Percentiles rank a stretch among this genome's conserved stretches.
These are phyloP conservation scores for Rehmannia glutinosa DNA, from an alignment of 257 asterid species.

Conservation along the genomic window DNA sequence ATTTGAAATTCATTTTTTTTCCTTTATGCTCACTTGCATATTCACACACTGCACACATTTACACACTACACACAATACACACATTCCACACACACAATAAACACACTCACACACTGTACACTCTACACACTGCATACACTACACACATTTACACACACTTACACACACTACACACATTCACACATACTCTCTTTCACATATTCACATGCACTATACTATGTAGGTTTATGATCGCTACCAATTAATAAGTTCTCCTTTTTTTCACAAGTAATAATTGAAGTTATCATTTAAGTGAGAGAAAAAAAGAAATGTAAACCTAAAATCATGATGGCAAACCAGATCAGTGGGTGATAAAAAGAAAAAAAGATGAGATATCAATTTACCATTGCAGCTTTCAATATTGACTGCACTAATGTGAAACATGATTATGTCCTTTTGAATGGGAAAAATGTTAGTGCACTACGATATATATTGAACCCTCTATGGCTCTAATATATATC, in stretches of 20 bases:
- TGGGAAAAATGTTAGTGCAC: not conserved
- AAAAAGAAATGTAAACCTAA: not conserved
- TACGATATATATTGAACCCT: not conserved
- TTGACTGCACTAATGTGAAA: not conserved
- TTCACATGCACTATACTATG: no score
- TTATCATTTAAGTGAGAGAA: not conserved
- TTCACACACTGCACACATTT: no score
- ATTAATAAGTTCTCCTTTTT: not conserved
- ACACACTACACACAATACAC: no score
- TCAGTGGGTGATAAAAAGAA: not conserved
- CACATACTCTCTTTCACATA: no score
- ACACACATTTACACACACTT: no score
- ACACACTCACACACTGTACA: no score
- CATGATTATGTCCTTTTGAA: not conserved
- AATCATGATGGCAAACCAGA: not conserved
- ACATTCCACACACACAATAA: no score
- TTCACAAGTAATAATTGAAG: not conserved
- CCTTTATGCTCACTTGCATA: no score
- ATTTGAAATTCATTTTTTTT: no score
- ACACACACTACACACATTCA: no score
- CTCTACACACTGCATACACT: no score
- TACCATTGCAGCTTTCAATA: not conserved
- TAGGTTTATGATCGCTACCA: not conserved
- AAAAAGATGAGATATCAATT: not conserved
- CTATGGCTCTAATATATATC: no score